A percentile compares a stretch with the other conserved stretches of the same genome.
Evolutionary conservation across 2,329 filamentous ascomycete genomes (phyloP).

Genomic region (Biscogniauxia sp.): DNA sequence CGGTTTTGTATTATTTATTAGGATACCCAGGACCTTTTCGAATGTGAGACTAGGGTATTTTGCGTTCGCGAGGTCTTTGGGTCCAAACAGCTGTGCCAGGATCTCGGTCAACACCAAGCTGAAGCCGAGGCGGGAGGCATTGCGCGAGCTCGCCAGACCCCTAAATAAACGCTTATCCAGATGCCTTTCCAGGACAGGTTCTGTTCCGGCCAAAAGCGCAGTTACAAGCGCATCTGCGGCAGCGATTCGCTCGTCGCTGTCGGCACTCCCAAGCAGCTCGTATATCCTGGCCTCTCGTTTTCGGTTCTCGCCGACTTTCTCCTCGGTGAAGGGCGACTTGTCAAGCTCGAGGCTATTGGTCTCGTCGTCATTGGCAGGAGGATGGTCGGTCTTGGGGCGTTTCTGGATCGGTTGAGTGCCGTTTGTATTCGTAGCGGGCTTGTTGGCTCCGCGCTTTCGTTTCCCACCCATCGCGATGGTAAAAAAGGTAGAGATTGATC

Average conservation of each 20-base stretch:
- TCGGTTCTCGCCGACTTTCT: conserved; percentile 51
- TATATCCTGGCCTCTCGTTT: conserved; percentile 60
- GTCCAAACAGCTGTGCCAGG: conserved; percentile 65
- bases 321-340: conserved; percentile 50
- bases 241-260: conserved; percentile 52
- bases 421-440: conserved; percentile 20
- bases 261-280: conserved; percentile 59
- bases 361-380: conserved; percentile 19
- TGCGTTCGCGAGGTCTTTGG: conserved; percentile 40
- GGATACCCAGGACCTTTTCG: conserved; percentile 50
- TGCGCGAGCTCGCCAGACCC: conserved; percentile 85
- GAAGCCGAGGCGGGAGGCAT: conserved; percentile 84
- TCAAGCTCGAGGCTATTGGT: conserved; percentile 32
- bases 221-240: conserved; percentile 60
- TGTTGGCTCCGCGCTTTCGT: conserved; percentile 40
- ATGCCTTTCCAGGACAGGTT: conserved; percentile 55
- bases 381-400: conserved; percentile 34
- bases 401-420: conserved; percentile 35
- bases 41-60: conserved; percentile 56
- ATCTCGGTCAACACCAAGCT: conserved; percentile 85
- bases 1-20: conserved; percentile 55
- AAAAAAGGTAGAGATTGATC: too few species aligned
- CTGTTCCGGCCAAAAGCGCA: conserved; percentile 51
- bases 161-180: conserved; percentile 72
- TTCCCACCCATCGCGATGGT: conserved; percentile 38